Evolutionary conservation across 139 green algal genomes (phyloP), one percentile per base, ranked within the genome.

Genomic region (Chlamydomonas sp.): DNA sequence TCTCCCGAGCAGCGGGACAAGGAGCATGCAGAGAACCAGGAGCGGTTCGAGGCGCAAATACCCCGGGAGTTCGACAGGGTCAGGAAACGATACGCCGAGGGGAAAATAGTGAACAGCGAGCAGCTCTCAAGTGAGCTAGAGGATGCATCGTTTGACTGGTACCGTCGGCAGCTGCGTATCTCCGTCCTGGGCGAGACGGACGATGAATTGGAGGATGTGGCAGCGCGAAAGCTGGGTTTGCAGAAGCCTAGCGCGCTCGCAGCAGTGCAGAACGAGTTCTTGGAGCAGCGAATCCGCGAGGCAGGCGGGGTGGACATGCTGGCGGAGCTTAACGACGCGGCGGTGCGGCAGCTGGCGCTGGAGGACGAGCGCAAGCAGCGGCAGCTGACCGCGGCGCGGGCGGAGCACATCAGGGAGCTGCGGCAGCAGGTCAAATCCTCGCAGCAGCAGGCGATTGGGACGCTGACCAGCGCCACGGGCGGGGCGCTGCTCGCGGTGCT

Each of bases 141-240:
- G 80, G 90, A 93, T 12, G 90, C 90, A 6, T 85, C 87, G 2
- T 90, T 87, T 31, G 87, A 89, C 71, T 93, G 86, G 83, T 93
- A 93, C 63, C 83, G 90, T 5, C 86, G 90, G 79, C 78, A 84
- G 79, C 72, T 92, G 63, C 84, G 89, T 5, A 90, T 85, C 8
- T 69, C 66, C 4, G 79, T 76, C 17, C 64, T 85, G 9, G 89
- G 89, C 17, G 76, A 81, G 3, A 86, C 85, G 9, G 89, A 92
- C 18, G 89, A 92, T 75, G 85, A 90, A 8, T 69, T 74, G 74
- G 85, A 90, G 66, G 89, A 92, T 60, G 79, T 89, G n/a, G 78
- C 85, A 9, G 82, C 49, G 7, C 85, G 85, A 12, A 86, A 83
- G 72, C 62, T 91, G 58, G 77, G 82, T 5, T 60, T 91, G 66